Evolutionary conservation across 352 stramenopile genomes (phyloP).

Genomic region (Globisporangium barbulae): DNA sequence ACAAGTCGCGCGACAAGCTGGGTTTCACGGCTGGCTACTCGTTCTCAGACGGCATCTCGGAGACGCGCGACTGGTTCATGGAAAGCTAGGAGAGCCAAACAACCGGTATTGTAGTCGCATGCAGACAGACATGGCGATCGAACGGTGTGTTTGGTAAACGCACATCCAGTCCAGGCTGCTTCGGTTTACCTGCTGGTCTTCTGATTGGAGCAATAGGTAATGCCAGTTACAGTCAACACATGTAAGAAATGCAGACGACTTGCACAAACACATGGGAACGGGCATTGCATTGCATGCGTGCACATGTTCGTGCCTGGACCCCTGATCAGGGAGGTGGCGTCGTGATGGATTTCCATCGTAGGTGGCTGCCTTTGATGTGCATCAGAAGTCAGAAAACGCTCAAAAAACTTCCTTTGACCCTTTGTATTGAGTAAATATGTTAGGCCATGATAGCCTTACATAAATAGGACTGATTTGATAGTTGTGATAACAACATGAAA

Average conservation of each 20-base stretch:
- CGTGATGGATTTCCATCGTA: neutral
- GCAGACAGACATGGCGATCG: too few relatives aligned
- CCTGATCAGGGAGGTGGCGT: neutral
- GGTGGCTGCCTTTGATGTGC: neutral
- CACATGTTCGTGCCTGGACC: neutral
- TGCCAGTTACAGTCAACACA: neutral
- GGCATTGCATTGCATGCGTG: neutral
- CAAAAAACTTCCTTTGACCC: neutral
- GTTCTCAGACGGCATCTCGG: conserved; percentile 60
- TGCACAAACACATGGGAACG: neutral
- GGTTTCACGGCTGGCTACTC: conserved; percentile 69
- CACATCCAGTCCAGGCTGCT: too few relatives aligned
- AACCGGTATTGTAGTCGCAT: too few relatives aligned
- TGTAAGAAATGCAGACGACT: neutral
- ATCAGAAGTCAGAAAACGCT: neutral
- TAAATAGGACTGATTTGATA: neutral
- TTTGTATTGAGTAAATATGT: neutral
- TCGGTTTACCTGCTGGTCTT: too few relatives aligned
- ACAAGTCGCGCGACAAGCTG: conserved; percentile 64
- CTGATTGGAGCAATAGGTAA: neutral
- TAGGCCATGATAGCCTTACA: neutral
- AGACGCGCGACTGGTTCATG: conserved; percentile 82
- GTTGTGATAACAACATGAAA: neutral
- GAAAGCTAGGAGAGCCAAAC: conserved; percentile 11
- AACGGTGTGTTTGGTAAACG: too few relatives aligned